These are phyloP conservation scores for Microthlaspi erraticum DNA, from an alignment of 345 rosid genomes.

Conservation along the genomic window DNA sequence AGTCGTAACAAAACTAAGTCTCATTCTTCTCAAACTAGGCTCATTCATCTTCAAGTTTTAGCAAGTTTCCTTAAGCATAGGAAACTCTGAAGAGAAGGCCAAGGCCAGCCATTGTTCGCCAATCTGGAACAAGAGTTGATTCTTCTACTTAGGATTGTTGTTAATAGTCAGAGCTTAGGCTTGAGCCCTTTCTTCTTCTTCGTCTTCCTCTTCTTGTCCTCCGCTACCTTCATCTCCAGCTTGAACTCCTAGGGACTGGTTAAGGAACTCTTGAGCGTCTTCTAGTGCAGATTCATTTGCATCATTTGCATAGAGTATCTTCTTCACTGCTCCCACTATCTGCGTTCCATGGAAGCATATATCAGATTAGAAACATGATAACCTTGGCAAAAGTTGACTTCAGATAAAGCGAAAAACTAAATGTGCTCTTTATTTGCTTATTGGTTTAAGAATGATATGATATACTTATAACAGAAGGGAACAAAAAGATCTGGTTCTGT, in stretches of 20 bases:
- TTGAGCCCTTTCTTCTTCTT: slow-evolving; percentile 24
- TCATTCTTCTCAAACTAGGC: slow-evolving; percentile 22
- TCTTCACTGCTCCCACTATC: slow-evolving; percentile 81
- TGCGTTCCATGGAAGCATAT: slow-evolving; percentile 44
- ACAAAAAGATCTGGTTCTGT: neutral
- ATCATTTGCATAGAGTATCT: slow-evolving; percentile 84
- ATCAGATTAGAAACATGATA: slow-evolving; percentile 8
- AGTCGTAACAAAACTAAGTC: slow-evolving; percentile 1
- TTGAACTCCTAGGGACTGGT: slow-evolving; percentile 42
- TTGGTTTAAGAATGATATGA: neutral
- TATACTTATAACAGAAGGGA: neutral
- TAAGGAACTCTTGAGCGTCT: slow-evolving; percentile 77
- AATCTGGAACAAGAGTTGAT: neutral
- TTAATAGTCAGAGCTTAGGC: slow-evolving; percentile 29
- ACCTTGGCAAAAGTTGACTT: neutral
- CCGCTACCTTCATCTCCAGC: slow-evolving; percentile 39
- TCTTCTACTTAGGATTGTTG: slow-evolving; percentile 33
- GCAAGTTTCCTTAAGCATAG: slow-evolving; percentile 13
- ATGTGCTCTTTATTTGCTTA: neutral
- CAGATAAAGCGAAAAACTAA: neutral
- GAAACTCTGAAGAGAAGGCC: slow-evolving; percentile 37
- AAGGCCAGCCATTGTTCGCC: slow-evolving; percentile 18
- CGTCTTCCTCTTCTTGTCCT: neutral
- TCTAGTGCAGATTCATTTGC: slow-evolving; percentile 73
- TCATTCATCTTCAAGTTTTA: slow-evolving; percentile 39